These are phyloP conservation scores for Pestalotiopsis sp. DNA, from an alignment of 2,329 filamentous ascomycete species.

Conservation along the genomic window DNA sequence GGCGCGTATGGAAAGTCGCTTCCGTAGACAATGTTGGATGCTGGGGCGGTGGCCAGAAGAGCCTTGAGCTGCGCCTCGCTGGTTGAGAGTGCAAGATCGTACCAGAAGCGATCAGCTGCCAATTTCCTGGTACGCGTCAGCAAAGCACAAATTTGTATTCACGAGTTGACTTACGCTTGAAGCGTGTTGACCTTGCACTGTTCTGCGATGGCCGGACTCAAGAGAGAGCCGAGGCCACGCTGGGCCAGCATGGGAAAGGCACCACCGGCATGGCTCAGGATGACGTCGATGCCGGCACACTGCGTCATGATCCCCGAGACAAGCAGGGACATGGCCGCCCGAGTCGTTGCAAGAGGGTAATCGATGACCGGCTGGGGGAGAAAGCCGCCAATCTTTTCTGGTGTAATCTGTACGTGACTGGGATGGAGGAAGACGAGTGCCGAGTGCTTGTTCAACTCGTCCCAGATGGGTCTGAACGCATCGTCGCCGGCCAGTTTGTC, in stretches of 20 bases:
- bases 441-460: conserved; percentile 22
- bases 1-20: conserved; percentile 38
- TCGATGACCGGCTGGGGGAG: conserved; percentile 30
- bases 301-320: conserved; percentile 29
- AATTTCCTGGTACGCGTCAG: conserved; percentile 11
- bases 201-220: not conserved
- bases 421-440: conserved; percentile 30
- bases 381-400: conserved; percentile 8
- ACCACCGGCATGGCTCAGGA: conserved; percentile 48
- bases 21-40: conserved; percentile 34
- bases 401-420: conserved; percentile 13
- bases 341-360: conserved; percentile 46
- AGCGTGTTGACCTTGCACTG: not conserved
- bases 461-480: conserved; percentile 28
- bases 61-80: conserved; percentile 28
- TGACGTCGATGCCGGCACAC: conserved; percentile 40
- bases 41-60: conserved; percentile 29
- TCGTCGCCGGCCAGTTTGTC: conserved; percentile 23
- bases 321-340: conserved; percentile 44
- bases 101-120: conserved; percentile 34
- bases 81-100: conserved; percentile 35
- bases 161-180: not conserved
- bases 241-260: conserved; percentile 40
- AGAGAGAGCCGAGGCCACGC: conserved; percentile 23
- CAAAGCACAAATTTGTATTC: conserved; percentile 3